Percentiles rank a stretch among this genome's conserved stretches.
Conservation (phyloP, 768 basidiomycete genomes). For the Boletus bicolor region DNA sequence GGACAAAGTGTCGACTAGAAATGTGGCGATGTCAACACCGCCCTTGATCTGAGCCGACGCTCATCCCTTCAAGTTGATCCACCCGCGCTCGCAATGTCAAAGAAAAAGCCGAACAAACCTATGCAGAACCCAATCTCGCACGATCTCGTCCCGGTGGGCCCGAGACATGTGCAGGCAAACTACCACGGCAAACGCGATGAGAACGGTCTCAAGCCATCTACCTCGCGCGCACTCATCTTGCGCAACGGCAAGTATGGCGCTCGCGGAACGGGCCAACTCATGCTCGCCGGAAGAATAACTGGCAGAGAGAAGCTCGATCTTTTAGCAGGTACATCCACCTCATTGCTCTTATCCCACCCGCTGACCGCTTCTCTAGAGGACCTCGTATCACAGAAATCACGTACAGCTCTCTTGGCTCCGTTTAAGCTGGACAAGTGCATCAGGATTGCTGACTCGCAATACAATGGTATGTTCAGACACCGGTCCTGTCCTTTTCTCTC, state of each 20-base stretch:
- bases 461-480: constrained; percentile 47
- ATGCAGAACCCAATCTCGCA: constrained; percentile 22
- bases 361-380: constrained; percentile 50
- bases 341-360: not conserved
- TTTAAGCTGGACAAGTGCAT: constrained; percentile 62
- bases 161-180: constrained; percentile 43
- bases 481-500: not conserved
- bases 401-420: constrained; percentile 58
- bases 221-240: constrained; percentile 68
- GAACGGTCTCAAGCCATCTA: constrained; percentile 56
- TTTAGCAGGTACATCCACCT: constrained; percentile 54
- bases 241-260: constrained; percentile 75
- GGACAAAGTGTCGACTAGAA: too few species aligned
- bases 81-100: constrained; percentile 25
- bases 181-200: constrained; percentile 42
- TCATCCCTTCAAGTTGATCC: not conserved
- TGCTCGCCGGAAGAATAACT: constrained; percentile 55
- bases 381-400: constrained; percentile 49
- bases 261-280: constrained; percentile 65
- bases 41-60: not conserved
- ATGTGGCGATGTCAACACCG: too few species aligned
- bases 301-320: constrained; percentile 81
- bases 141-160: constrained; percentile 56
- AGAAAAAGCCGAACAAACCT: constrained; percentile 25
- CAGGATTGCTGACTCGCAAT: constrained; percentile 72